These are phyloP conservation scores for Punica granatum DNA, from an alignment of 345 rosid genomes.

Conservation along the genomic window DNA sequence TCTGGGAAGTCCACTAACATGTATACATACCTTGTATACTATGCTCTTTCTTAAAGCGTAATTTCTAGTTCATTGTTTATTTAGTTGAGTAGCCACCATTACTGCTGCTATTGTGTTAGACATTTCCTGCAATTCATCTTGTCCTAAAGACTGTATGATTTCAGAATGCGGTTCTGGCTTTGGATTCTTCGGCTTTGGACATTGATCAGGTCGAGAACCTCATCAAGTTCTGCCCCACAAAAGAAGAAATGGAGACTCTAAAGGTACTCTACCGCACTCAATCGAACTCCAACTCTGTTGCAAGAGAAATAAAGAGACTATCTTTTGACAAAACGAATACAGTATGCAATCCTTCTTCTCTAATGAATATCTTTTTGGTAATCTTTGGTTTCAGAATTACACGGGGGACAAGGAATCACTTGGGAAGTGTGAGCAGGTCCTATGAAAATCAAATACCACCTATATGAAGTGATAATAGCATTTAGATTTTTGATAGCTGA, in stretches of 20 bases:
- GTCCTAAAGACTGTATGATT: slow-evolving; percentile 7
- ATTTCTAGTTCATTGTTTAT: neutral
- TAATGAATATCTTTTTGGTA: neutral
- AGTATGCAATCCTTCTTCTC: neutral
- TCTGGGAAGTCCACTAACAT: neutral
- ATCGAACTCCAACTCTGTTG: slow-evolving; percentile 8
- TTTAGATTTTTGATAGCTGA: slow-evolving; percentile 13
- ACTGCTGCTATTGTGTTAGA: neutral
- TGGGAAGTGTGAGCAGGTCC: slow-evolving; percentile 97
- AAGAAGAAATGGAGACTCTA: slow-evolving; percentile 86
- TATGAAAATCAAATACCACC: slow-evolving; percentile 16
- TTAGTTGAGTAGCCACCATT: neutral
- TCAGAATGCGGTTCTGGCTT: slow-evolving; percentile 82
- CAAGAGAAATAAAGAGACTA: neutral
- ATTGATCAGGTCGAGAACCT: slow-evolving; percentile 98
- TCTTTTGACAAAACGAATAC: neutral
- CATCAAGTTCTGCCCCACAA: slow-evolving; percentile 93
- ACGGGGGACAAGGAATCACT: slow-evolving; percentile 80
- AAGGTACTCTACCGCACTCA: slow-evolving; percentile 39
- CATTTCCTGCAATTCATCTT: neutral
- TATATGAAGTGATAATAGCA: slow-evolving; percentile 3
- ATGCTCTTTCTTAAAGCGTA: neutral
- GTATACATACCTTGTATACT: neutral
- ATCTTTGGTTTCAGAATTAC: slow-evolving; percentile 52
- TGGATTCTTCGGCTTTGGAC: slow-evolving; percentile 82